Base-by-base conservation (phyloP, 2,329 filamentous ascomycete species). In the Myriosclerotinia curreyana region DNA sequence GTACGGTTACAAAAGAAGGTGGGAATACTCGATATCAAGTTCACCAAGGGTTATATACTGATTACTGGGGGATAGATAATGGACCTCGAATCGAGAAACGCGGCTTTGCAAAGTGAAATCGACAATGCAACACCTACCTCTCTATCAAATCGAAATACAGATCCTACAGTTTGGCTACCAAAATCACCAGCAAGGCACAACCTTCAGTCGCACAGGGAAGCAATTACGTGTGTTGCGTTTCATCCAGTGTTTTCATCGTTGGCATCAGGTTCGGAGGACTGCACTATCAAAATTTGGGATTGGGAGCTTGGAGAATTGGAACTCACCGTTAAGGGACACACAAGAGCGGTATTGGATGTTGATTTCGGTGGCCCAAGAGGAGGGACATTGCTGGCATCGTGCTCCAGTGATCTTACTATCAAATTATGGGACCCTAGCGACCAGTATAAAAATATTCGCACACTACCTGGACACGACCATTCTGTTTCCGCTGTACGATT, bases 1-100 rank as follows among this genome's bases (percentile, higher is more conserved):
- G 92, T 97, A 72, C 85, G 94, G 67, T 78, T 98, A 76, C 94
- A 98, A 79, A 97, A 96, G 78, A 98, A 96, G 90, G 91, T 90
- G 77, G 59, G 77, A 55, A 68, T 62, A 49, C 49, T 58, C 55
- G 53, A 48, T 54, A 28, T 54, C 17, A 56, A 64, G 55, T 46
- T 22, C 22, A 28, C 17, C 34, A 56, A 62, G 62, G 34, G 46
- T 14, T 14, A 14, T 38, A 28, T 65, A 50, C 63, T 65, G 48
- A 67, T 65, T 38, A 31, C 20, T 53, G 44, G 36, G n/a, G 34
- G 34, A 46, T 62, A 96, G 91, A 96, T 97, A 74, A 92, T 97
- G 86, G 94, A 98, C 69, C 84, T 97, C 22, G 94, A 97, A 78
- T 85, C 89, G 64, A 86, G 86, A 74, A 89, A 87, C 72, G 78